Evolutionary conservation across 2,329 filamentous ascomycete genomes (phyloP), one percentile per base, ranked within the genome.

Genomic region (Ascochyta fabae): DNA sequence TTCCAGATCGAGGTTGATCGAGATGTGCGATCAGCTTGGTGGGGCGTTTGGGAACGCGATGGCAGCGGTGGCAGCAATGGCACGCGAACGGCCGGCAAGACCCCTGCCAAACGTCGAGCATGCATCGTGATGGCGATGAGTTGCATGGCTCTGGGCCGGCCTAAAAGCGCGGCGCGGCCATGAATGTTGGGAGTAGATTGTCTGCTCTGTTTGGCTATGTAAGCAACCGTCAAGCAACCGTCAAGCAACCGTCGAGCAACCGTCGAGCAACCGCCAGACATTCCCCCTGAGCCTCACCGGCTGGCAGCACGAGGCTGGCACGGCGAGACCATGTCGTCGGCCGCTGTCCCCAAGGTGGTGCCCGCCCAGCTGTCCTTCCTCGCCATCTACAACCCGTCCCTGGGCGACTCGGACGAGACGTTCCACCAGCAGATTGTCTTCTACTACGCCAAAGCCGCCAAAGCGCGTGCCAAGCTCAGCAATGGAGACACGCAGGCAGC

Each of bases 361-460:
- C 93, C 95, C 39, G 94, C 94, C 33, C 91, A 91, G 71, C 85
- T 98, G 27, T 90, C 91, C 67, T 98, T 95, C 75, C 84, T 99
- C 41, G 88, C 94, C 73, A 96, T 99, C 74, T 99, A 96, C 82
- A 98, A 96, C 75, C 95, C 96, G 31, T 86, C 88, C 6, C 84
- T 96, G 40, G 88, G 90, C 67, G 82, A 73, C 33, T 85, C 84
- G 74, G 89, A 92, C 72, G 89, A 92, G 70, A 89, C 87, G 2
- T 79, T 93, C 60, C 81, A 84, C 46, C 84, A 94, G 66, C 91
- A 99, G 78, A 91, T 98, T 60, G 91, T 97, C 65, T 99, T 96
- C 81, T 97, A 96, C 78, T 89, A 90, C 67, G 92, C 91, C 13
- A 70, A 60, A 44, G 66, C 72, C 35, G 65, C 68, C n/a, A 60